Percentiles rank a stretch among this genome's conserved stretches.
phyloP scores from a whole-genome alignment of 768 basidiomycete genomes.

The Tricholoma bakamatsutake region DNA sequence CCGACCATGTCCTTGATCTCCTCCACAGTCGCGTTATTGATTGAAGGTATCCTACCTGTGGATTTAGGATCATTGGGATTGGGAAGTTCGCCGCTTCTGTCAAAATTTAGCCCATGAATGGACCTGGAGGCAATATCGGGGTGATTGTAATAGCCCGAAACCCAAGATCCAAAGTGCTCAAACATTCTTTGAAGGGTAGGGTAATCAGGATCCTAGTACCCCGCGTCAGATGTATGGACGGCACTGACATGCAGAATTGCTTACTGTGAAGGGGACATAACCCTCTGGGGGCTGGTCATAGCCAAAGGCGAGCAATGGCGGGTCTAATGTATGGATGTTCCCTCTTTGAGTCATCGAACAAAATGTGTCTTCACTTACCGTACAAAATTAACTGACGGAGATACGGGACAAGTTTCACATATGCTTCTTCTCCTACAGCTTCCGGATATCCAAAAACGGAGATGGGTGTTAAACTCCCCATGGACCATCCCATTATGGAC shows the following conservation, averaged over 20 bases:
- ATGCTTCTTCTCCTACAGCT: conserved; percentile 16
- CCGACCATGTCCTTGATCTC: not conserved
- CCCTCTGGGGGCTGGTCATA: conserved; percentile 3
- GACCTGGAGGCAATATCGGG: conserved; percentile 5
- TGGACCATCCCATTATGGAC: conserved; percentile 33
- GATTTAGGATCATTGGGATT: not conserved
- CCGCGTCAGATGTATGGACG: not conserved
- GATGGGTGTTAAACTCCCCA: conserved; percentile 24
- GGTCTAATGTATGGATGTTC: conserved; percentile 18
- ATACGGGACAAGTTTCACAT: conserved; percentile 23
- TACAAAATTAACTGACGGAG: conserved; percentile 25
- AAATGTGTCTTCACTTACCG: conserved; percentile 17
- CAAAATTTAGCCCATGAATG: not conserved
- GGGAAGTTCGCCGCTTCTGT: not conserved
- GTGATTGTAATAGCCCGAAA: conserved; percentile 24
- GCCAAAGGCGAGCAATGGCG: conserved; percentile 27
- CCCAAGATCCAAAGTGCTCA: conserved; percentile 20
- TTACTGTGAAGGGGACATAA: conserved; percentile 2
- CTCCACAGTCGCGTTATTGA: not conserved
- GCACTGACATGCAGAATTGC: not conserved
- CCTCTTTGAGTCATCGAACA: not conserved
- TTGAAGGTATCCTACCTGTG: not conserved
- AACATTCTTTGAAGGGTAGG: conserved; percentile 16
- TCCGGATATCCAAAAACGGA: conserved; percentile 21
- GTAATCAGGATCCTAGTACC: conserved; percentile 9